Percentiles rank a stretch among this genome's conserved stretches.
Evolutionary conservation across 208 protist species (phyloP).

Genomic region (Leishmania tarentolae): DNA sequence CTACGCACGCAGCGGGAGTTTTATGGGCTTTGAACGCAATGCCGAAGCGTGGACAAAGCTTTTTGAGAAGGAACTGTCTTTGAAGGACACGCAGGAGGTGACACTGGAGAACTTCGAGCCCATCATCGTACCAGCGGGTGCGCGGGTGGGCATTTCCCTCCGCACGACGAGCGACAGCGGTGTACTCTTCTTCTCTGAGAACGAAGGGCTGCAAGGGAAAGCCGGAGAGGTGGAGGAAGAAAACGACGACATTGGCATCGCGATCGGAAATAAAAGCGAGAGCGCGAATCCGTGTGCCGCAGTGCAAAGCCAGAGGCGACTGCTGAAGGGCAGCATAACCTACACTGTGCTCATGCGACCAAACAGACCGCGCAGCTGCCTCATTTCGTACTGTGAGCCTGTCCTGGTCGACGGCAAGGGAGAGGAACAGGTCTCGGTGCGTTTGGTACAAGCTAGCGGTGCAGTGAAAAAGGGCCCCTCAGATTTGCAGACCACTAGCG

Average conservation of each 20-base stretch:
- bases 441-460: conserved; percentile 21
- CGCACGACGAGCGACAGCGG: conserved; percentile 85
- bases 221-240: conserved; percentile 77
- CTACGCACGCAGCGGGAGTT: conserved; percentile 73
- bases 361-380: conserved; percentile 57
- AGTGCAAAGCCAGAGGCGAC: conserved; percentile 77
- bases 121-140: conserved; percentile 69
- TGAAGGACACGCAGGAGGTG: conserved; percentile 60
- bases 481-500: background rate
- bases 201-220: conserved; percentile 70
- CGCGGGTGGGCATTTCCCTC: conserved; percentile 70
- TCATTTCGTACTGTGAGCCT: conserved; percentile 54
- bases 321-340: conserved; percentile 82
- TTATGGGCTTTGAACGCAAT: conserved; percentile 70
- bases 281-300: conserved; percentile 62
- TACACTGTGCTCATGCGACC: conserved; percentile 69
- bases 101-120: conserved; percentile 70
- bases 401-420: conserved; percentile 3
- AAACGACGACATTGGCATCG: conserved; percentile 88
- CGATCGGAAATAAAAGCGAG: conserved; percentile 85
- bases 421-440: conserved; percentile 20
- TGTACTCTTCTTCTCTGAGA: conserved; percentile 83
- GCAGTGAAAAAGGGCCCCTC: background rate
- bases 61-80: conserved; percentile 48
- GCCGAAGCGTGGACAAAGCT: conserved; percentile 59